Percentiles rank a stretch among this genome's conserved stretches.
These are phyloP conservation scores for Trichoderma sp. DNA, from an alignment of 2,329 filamentous ascomycete genomes.

Conservation along the genomic window DNA sequence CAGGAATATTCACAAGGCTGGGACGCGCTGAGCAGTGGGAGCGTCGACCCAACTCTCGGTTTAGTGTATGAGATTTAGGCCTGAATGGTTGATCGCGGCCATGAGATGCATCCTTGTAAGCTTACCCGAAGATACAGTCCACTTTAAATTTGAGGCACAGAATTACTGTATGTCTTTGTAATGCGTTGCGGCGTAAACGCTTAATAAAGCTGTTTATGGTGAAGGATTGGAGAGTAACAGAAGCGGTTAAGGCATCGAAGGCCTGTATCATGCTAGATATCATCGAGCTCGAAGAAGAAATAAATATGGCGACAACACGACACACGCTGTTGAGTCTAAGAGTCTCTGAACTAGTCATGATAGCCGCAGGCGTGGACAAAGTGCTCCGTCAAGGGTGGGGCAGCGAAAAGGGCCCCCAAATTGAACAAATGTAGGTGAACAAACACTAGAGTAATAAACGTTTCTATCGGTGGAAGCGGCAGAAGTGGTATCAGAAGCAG, in stretches of 20 bases:
- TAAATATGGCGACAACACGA: not conserved
- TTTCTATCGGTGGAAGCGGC: not conserved
- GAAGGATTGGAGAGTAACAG: not conserved
- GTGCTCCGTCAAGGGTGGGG: not conserved
- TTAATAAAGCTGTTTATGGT: not conserved
- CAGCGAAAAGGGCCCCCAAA: not conserved
- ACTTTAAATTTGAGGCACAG: not conserved
- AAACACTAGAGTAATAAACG: not conserved
- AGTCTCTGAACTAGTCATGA: not conserved
- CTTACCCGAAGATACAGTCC: not conserved
- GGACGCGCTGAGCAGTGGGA: not conserved
- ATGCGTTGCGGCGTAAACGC: not conserved
- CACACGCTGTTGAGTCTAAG: not conserved
- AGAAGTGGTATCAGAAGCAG: not conserved
- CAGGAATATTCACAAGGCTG: not conserved
- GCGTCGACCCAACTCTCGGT: not conserved
- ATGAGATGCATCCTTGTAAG: not conserved
- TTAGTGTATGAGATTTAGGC: constrained; percentile 2
- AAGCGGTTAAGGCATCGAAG: not conserved
- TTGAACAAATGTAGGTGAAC: not conserved
- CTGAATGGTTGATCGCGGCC: not conserved
- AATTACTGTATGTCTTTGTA: not conserved
- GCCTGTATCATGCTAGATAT: not conserved
- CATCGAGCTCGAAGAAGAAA: not conserved
- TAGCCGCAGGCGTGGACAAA: not conserved